These are phyloP conservation scores for Kazachstania bromeliacearum DNA, from an alignment of 805 yeast genomes.

Conservation along the genomic window DNA sequence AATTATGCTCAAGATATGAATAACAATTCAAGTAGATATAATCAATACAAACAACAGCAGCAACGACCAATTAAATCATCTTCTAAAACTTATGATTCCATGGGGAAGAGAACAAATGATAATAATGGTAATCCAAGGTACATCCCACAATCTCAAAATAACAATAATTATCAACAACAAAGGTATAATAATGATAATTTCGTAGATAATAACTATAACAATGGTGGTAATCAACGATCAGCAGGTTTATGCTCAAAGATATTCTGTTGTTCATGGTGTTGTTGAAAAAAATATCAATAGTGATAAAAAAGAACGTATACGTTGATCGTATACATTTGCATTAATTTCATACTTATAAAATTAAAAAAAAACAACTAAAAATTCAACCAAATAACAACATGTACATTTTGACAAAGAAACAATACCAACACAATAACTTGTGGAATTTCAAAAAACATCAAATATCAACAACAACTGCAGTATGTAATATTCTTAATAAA, in stretches of 20 bases:
- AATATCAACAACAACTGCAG: too few relatives aligned
- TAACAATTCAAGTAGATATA: not conserved
- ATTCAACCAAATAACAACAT: not conserved
- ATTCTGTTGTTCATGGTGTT: constrained; percentile 18
- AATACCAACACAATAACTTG: not conserved
- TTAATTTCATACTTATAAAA: too few relatives aligned
- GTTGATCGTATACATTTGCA: too few relatives aligned
- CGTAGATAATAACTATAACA: constrained; percentile 5
- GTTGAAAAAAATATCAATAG: not conserved
- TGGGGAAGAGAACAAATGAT: constrained; percentile 15
- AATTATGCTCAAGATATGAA: not conserved
- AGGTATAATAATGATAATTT: not conserved
- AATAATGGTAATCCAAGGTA: constrained; percentile 9
- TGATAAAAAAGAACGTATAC: not conserved
- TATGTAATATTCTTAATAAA: too few relatives aligned
- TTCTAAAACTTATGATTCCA: constrained; percentile 19
- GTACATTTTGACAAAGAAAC: not conserved
- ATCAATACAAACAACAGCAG: not conserved
- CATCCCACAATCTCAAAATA: constrained; percentile 3
- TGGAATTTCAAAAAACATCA: too few relatives aligned
- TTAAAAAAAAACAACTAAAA: too few relatives aligned
- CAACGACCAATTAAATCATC: constrained; percentile 2
- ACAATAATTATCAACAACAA: not conserved
- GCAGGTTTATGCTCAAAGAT: constrained; percentile 14
- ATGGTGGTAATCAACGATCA: constrained; percentile 6